Base-by-base conservation (phyloP, 768 basidiomycete genomes). In the Lentinula detonsa region DNA sequence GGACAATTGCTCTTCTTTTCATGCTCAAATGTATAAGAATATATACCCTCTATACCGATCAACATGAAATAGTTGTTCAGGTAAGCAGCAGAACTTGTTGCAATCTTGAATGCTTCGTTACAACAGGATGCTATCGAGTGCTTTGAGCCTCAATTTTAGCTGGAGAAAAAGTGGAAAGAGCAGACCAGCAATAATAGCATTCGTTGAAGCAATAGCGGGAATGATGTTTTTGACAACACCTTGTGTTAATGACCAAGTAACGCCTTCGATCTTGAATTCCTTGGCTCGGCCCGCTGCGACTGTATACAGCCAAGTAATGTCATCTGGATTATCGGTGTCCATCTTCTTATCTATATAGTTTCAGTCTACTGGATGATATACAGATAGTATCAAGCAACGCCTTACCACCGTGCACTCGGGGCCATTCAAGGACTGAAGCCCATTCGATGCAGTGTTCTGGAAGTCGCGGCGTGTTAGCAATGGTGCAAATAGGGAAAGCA, bases 211-310 rank as follows among this genome's bases (percentile, higher is more conserved):
- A 65, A 99, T 98, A 48, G 97, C 96, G 21, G 97, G 96, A 64
- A 99, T 98, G 74, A 99, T 97, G 68, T 97, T 97, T 82, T 99
- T 99, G 50, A 99, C 97, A 57, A 99, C 97, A 46, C 97, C 97
- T 72, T 99, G 97, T 0, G 97, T 98, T 40, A 95, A 77, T 1
- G 91, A 88, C 94, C 96, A 99, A 8, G 97, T 98, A 16, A 99
- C 95, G 49, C 97, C 97, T 71, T 98, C 94, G 59, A 99, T 98
- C 64, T 93, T 95, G 80, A 95, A 98, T 69, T 95, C 91, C 63
- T 88, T 83, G 4, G 97, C 97, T 56, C 97, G 89, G 18, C 83
- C 80, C 23, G 83, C 78, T 11, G 97, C 97, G 11, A 85, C 72
- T 57, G 84, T 84, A 73, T 90, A 98, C 16, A 98, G 72, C 97